Evolutionary conservation across 805 yeast genomes (phyloP).

Genomic region (Starmera dryadoides): DNA sequence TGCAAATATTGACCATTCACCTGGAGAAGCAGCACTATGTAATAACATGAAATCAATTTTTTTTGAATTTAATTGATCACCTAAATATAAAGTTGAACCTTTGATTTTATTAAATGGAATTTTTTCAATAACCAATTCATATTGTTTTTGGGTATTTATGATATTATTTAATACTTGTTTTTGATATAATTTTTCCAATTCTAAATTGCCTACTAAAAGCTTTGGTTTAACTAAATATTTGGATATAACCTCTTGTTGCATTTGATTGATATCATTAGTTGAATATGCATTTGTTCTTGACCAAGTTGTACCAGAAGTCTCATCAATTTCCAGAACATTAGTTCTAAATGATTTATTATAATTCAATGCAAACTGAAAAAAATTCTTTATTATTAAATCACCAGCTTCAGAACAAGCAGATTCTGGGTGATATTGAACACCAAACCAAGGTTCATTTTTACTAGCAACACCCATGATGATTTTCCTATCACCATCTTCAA

Average conservation of each 20-base stretch:
- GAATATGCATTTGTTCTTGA: no score
- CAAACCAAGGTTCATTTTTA: conserved; percentile 59
- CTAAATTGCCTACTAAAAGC: no score
- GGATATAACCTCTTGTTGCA: no score
- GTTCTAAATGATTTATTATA: conserved; percentile 19
- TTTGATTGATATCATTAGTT: not conserved
- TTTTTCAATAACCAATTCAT: no score
- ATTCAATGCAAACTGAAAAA: conserved; percentile 25
- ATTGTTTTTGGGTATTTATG: no score
- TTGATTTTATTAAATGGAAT: not conserved
- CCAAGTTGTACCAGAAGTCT: no score
- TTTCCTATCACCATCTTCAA: conserved; percentile 25
- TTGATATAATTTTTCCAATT: no score
- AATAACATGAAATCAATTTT: conserved; percentile 48
- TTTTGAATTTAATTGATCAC: conserved; percentile 34
- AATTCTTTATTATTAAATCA: conserved; percentile 47
- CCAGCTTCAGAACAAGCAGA: conserved; percentile 81
- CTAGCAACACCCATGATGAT: conserved; percentile 81
- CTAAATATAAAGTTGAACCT: conserved; percentile 35
- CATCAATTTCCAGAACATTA: no score
- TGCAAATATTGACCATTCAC: conserved; percentile 84
- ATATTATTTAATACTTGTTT: no score
- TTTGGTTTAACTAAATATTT: no score
- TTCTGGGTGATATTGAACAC: conserved; percentile 97
- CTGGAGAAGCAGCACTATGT: conserved; percentile 79